phyloP scores from a whole-genome alignment of 345 rosid genomes.

The Lenwebbia sp. region DNA sequence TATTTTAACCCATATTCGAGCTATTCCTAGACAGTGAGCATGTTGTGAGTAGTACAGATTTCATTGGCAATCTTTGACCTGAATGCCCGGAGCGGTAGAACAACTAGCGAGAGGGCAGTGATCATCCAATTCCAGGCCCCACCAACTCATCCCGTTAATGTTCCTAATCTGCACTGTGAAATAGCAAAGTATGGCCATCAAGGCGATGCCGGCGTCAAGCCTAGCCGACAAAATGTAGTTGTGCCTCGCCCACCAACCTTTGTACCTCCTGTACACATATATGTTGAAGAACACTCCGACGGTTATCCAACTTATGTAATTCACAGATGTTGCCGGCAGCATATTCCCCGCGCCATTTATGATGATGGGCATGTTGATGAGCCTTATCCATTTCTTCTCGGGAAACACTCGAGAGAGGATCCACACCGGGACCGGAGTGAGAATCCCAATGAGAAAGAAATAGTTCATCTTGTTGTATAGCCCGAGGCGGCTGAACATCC shows the following conservation, averaged over 20 bases:
- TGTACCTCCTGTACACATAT: slow-evolving; percentile 15
- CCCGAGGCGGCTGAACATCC: slow-evolving; percentile 35
- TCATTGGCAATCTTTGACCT: slow-evolving; percentile 20
- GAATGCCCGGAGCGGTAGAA: slow-evolving; percentile 31
- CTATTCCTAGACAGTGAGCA: neutral
- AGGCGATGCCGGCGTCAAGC: slow-evolving; percentile 49
- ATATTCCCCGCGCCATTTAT: slow-evolving; percentile 12
- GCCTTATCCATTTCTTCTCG: slow-evolving; percentile 21
- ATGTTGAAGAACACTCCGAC: slow-evolving; percentile 29
- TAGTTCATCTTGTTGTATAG: slow-evolving; percentile 32
- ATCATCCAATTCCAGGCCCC: slow-evolving; percentile 33
- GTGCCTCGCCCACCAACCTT: slow-evolving; percentile 46
- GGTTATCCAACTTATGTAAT: slow-evolving; percentile 23
- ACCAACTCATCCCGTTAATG: slow-evolving; percentile 30
- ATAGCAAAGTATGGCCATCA: slow-evolving; percentile 27
- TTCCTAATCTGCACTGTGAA: slow-evolving; percentile 18
- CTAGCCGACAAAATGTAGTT: slow-evolving; percentile 39
- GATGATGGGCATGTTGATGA: slow-evolving; percentile 29
- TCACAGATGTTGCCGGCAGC: slow-evolving; percentile 20
- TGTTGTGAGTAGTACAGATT: neutral
- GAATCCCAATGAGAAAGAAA: slow-evolving; percentile 32
- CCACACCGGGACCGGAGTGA: slow-evolving; percentile 34
- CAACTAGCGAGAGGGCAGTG: slow-evolving; percentile 36
- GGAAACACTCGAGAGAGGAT: slow-evolving; percentile 19
- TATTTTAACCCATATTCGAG: no score